These are phyloP conservation scores for Papiliotrema fonsecae DNA, from an alignment of 1,284 basidiomycete genomes.

Conservation along the genomic window DNA sequence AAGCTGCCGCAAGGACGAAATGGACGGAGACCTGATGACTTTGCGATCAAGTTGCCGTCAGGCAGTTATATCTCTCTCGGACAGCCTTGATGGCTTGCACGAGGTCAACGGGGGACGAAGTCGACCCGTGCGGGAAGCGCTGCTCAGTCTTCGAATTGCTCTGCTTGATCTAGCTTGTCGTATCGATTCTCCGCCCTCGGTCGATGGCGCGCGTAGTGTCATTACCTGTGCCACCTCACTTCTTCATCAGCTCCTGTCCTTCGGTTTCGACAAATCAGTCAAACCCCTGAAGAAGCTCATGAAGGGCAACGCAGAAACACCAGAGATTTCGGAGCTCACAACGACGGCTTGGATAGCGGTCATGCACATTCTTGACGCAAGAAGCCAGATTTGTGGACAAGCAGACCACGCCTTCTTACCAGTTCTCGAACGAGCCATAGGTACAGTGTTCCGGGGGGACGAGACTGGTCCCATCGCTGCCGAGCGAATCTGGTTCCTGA, in stretches of 20 bases:
- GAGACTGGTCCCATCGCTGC: constrained; percentile 53
- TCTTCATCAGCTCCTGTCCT: constrained; percentile 54
- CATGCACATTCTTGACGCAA: constrained; percentile 52
- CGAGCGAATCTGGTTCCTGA: constrained; percentile 67
- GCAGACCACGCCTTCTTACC: constrained; percentile 45
- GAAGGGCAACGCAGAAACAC: constrained; percentile 39
- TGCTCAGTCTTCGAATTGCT: constrained; percentile 59
- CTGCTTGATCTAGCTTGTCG: constrained; percentile 55
- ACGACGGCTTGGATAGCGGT: constrained; percentile 73
- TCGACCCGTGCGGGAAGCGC: neutral
- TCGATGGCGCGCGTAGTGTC: neutral
- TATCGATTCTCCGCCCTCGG: neutral
- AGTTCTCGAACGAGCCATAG: constrained; percentile 42
- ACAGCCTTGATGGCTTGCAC: neutral
- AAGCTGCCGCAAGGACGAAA: neutral
- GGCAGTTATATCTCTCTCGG: neutral
- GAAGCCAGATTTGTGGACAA: neutral
- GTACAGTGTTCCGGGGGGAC: constrained; percentile 30
- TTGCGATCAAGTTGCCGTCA: constrained; percentile 1
- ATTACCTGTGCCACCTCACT: constrained; percentile 33
- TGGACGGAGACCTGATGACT: constrained; percentile 1
- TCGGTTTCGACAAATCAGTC: constrained; percentile 56
- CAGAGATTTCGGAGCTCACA: constrained; percentile 50
- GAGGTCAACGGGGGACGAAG: neutral
- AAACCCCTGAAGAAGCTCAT: constrained; percentile 43